Evolutionary conservation across 2,329 filamentous ascomycete species (phyloP).

Genomic region (Aspergillus thermomutatus): DNA sequence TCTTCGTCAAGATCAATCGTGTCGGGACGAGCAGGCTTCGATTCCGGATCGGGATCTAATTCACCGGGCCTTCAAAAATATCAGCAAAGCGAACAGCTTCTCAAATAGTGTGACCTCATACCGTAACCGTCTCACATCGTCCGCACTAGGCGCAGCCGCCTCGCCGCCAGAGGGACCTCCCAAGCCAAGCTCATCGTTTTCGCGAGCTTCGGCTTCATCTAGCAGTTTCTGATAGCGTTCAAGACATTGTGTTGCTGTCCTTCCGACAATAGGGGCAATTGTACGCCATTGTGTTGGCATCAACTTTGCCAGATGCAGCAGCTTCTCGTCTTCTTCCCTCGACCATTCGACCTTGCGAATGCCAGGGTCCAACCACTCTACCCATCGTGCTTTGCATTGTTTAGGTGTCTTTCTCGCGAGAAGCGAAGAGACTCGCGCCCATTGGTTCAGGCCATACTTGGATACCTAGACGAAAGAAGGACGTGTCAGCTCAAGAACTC

Average conservation of each 20-base stretch:
- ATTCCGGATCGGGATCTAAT: slow-evolving; percentile 95
- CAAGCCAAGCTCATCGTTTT: slow-evolving; percentile 75
- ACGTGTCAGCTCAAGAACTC: slow-evolving; percentile 2
- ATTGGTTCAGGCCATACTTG: slow-evolving; percentile 95
- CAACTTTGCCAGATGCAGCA: slow-evolving; percentile 92
- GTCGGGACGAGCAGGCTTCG: slow-evolving; percentile 90
- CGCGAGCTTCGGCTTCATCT: slow-evolving; percentile 89
- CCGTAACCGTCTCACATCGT: slow-evolving; percentile 82
- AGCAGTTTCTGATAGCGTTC: slow-evolving; percentile 95
- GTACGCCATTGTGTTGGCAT: slow-evolving; percentile 99
- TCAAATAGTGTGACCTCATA: slow-evolving; percentile 20
- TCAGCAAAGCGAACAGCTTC: slow-evolving; percentile 9
- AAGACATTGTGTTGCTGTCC: slow-evolving; percentile 94
- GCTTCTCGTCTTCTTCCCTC: slow-evolving; percentile 96
- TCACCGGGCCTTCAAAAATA: slow-evolving; percentile 66
- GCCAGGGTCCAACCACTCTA: slow-evolving; percentile 95
- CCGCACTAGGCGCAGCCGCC: slow-evolving; percentile 80
- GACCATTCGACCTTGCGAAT: slow-evolving; percentile 99
- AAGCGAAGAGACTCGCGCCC: slow-evolving; percentile 96
- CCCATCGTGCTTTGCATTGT: slow-evolving; percentile 98
- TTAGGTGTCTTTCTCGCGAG: slow-evolving; percentile 97
- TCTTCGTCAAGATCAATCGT: slow-evolving; percentile 98
- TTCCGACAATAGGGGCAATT: slow-evolving; percentile 92
- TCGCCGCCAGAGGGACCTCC: slow-evolving; percentile 79
- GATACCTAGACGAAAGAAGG: slow-evolving; percentile 52